phyloP scores from a whole-genome alignment of 1,139 yeast species.

The Lizanozyma gosingica region DNA sequence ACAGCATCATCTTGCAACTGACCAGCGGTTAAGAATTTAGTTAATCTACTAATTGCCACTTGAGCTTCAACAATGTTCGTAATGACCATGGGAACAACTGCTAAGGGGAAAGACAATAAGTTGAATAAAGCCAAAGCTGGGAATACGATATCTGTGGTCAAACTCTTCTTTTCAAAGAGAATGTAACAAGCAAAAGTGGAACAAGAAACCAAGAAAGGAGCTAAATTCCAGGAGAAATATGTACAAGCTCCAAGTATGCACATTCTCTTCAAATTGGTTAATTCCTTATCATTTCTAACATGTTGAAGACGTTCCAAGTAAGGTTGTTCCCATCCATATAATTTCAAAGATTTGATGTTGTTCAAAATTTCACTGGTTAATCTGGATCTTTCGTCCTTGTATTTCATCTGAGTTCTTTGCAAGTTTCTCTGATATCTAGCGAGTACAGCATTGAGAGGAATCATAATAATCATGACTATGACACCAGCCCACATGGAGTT shows the following conservation, averaged over 20 bases:
- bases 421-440: constrained; percentile 67
- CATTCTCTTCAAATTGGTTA: constrained; percentile 65
- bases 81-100: constrained; percentile 88
- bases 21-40: constrained; percentile 60
- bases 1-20: constrained; percentile 83
- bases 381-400: constrained; percentile 20
- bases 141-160: constrained; percentile 88
- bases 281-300: constrained; percentile 86
- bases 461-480: constrained; percentile 68
- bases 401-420: constrained; percentile 29
- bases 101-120: constrained; percentile 81
- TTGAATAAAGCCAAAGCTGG: constrained; percentile 89
- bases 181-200: constrained; percentile 85
- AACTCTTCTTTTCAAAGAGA: constrained; percentile 42
- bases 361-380: constrained; percentile 78
- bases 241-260: constrained; percentile 71
- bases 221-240: constrained; percentile 73
- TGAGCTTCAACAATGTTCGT: constrained; percentile 83
- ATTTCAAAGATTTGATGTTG: constrained; percentile 83
- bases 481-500: constrained; percentile 98
- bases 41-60: constrained; percentile 75
- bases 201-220: constrained; percentile 89
- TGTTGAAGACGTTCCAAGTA: constrained; percentile 62
- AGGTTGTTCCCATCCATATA: constrained; percentile 93
- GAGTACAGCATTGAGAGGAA: constrained; percentile 72